These are phyloP conservation scores for Dispira simplex DNA, from an alignment of 192 early-diverging fungal genomes.

Conservation along the genomic window DNA sequence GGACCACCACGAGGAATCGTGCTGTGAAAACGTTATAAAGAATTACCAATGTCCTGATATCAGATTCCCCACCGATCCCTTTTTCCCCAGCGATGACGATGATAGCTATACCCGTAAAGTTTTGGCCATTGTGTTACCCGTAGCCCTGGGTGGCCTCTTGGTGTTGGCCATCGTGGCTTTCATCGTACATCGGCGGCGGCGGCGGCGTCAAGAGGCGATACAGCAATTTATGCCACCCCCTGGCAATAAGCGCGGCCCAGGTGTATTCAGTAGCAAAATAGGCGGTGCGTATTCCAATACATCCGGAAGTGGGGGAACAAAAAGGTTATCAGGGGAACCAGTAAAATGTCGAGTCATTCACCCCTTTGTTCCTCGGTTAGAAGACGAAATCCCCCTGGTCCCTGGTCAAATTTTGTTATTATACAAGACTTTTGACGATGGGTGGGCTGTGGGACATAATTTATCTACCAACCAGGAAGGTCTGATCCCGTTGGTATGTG, in stretches of 20 bases:
- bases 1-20: not conserved
- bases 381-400: slow-evolving; percentile 45
- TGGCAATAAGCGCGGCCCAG: not conserved
- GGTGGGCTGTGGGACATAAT: slow-evolving; percentile 59
- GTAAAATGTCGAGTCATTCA: slow-evolving; percentile 17
- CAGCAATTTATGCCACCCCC: not conserved
- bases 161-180: slow-evolving; percentile 5
- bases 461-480: slow-evolving; percentile 37
- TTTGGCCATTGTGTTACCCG: slow-evolving; percentile 3
- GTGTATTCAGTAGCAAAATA: not conserved
- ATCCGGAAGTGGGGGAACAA: not conserved
- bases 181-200: not conserved
- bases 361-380: slow-evolving; percentile 38
- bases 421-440: slow-evolving; percentile 48
- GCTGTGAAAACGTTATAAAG: not conserved
- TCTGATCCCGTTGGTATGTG: slow-evolving; percentile 26
- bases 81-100: not conserved
- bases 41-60: not conserved
- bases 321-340: not conserved
- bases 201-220: not conserved
- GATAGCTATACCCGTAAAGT: not conserved
- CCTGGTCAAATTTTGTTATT: slow-evolving; percentile 42
- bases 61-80: not conserved
- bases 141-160: not conserved
- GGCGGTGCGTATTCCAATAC: not conserved